A percentile compares a stretch with the other conserved stretches of the same genome.
These are phyloP conservation scores for Ophiocordyceps unilateralis DNA, from an alignment of 2,329 filamentous ascomycete species.

Conservation along the genomic window DNA sequence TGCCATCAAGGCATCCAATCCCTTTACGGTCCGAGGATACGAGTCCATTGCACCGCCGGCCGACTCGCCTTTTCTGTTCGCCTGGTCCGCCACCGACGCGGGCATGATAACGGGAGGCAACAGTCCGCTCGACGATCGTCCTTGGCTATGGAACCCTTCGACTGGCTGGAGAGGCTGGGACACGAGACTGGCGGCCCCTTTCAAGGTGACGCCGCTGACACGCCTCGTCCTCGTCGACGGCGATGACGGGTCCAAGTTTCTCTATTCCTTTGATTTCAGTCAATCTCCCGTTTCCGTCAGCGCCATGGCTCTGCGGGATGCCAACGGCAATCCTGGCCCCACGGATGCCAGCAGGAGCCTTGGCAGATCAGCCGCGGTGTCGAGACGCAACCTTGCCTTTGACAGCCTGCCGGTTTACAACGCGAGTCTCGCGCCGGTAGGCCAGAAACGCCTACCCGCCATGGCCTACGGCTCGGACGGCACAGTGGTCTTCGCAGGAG, in stretches of 20 bases:
- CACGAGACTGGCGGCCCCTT: constrained; percentile 40
- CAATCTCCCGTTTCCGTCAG: constrained; percentile 59
- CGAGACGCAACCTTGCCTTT: constrained; percentile 31
- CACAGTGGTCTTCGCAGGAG: constrained; percentile 63
- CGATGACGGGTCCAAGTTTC: constrained; percentile 58
- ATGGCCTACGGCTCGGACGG: constrained; percentile 50
- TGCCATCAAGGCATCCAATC: constrained; percentile 46
- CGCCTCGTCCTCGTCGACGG: constrained; percentile 51
- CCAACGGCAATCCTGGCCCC: constrained; percentile 34
- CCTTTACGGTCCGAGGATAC: constrained; percentile 45
- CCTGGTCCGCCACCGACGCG: constrained; percentile 54
- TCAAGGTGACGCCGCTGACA: constrained; percentile 37
- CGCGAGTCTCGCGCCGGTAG: constrained; percentile 46
- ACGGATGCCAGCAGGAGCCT: constrained; percentile 19
- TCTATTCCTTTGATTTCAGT: constrained; percentile 64
- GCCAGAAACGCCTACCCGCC: constrained; percentile 49
- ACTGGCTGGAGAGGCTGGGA: constrained; percentile 51
- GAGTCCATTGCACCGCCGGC: constrained; percentile 43
- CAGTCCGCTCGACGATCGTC: constrained; percentile 32
- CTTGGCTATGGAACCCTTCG: constrained; percentile 54
- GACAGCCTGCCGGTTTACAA: constrained; percentile 67
- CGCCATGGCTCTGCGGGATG: constrained; percentile 48
- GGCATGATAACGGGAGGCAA: constrained; percentile 55
- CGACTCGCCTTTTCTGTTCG: constrained; percentile 52
- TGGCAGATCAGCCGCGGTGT: constrained; percentile 3